Evolutionary conservation across 2,329 filamentous ascomycete genomes (phyloP).

Genomic region (Aspergillus aculeatus): DNA sequence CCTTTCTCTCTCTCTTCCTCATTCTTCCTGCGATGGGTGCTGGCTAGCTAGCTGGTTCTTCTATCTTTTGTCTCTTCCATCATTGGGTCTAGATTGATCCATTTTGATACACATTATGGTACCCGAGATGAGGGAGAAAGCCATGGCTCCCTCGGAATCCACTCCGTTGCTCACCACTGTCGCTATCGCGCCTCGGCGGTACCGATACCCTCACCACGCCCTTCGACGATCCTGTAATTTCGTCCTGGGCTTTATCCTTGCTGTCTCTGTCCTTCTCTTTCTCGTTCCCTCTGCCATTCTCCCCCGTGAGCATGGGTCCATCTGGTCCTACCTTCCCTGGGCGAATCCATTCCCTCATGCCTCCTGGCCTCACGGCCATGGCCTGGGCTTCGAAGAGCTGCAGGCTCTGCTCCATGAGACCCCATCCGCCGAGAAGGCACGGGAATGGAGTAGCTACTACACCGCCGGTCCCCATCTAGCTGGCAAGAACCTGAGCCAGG

Average conservation of each 20-base stretch:
- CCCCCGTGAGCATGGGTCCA: conserved; percentile 37
- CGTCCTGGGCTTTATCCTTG: conserved; percentile 38
- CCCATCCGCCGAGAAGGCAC: conserved; percentile 55
- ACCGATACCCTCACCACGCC: conserved; percentile 44
- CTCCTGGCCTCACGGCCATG: conserved; percentile 44
- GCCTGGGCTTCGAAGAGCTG: conserved; percentile 55
- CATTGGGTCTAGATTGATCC: neutral
- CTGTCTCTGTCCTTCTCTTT: conserved; percentile 42
- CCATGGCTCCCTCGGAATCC: conserved; percentile 38
- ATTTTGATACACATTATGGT: conserved; percentile 6
- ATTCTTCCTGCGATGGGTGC: neutral
- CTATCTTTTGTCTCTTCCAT: neutral
- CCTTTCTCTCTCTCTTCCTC: neutral
- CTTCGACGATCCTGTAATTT: conserved; percentile 45
- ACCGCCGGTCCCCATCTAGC: conserved; percentile 73
- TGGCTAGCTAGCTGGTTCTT: neutral
- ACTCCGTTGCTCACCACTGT: conserved; percentile 45
- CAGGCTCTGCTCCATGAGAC: conserved; percentile 55
- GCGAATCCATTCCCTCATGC: conserved; percentile 36
- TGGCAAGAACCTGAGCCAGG: conserved; percentile 75
- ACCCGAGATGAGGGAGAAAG: conserved; percentile 37
- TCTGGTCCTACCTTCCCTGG: conserved; percentile 44
- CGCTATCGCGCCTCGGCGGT: conserved; percentile 38
- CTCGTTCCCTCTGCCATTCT: conserved; percentile 41
- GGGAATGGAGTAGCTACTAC: conserved; percentile 77